phyloP scores from a whole-genome alignment of 768 basidiomycete genomes.

The Pisolithus tinctorius region DNA sequence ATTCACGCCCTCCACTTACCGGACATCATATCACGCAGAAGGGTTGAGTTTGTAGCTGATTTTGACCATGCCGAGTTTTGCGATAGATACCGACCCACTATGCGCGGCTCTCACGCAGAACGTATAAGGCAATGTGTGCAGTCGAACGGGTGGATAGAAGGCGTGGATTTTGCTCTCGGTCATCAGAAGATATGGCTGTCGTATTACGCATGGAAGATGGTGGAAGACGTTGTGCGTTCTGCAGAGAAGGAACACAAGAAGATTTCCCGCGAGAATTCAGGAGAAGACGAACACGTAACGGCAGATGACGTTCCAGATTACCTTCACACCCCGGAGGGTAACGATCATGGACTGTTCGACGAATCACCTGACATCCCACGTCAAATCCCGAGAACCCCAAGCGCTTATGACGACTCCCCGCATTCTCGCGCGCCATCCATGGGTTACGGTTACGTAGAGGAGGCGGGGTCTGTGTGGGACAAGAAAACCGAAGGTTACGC shows the following conservation, averaged over 20 bases:
- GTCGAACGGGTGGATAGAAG: constrained; percentile 47
- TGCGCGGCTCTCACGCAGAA: constrained; percentile 40
- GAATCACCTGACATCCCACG: constrained; percentile 23
- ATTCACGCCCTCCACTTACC: constrained; percentile 48
- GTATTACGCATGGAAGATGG: constrained; percentile 52
- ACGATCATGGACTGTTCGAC: constrained; percentile 28
- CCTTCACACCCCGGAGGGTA: constrained; percentile 26
- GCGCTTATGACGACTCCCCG: constrained; percentile 19
- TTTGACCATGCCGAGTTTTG: constrained; percentile 44
- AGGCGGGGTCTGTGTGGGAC: constrained; percentile 37
- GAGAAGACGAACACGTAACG: constrained; percentile 42
- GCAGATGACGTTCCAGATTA: constrained; percentile 35
- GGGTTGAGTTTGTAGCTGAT: constrained; percentile 46
- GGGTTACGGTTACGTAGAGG: constrained; percentile 28
- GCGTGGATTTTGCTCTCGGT: constrained; percentile 49
- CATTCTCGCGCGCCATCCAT: constrained; percentile 18
- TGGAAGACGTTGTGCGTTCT: constrained; percentile 50
- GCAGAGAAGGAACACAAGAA: constrained; percentile 45
- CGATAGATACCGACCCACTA: constrained; percentile 46
- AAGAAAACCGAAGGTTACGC: constrained; percentile 32
- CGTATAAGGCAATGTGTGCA: constrained; percentile 45
- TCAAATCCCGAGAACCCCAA: constrained; percentile 22
- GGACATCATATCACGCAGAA: constrained; percentile 43
- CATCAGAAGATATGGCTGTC: constrained; percentile 48
- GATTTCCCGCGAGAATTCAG: constrained; percentile 31